Evolutionary conservation across 495 filamentous ascomycete genomes (phyloP).

Genomic region (Aspergillus diversus): DNA sequence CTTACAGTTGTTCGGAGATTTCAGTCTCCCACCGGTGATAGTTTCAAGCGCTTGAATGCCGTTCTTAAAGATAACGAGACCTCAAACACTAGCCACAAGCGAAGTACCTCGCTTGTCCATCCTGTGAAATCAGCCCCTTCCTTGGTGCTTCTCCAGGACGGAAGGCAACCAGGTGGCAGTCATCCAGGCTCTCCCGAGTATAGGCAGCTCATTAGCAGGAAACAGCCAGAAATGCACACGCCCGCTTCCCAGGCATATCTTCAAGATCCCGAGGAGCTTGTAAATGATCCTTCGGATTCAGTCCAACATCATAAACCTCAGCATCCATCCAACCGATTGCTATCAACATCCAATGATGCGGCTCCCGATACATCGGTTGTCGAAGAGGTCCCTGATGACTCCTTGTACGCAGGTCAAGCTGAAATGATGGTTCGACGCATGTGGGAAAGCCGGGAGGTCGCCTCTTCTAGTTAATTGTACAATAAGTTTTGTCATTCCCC

Average conservation of each 20-base stretch:
- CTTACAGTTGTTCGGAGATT: constrained; percentile 49
- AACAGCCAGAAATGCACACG: constrained; percentile 28
- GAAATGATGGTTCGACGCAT: constrained; percentile 53
- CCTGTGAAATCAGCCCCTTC: constrained; percentile 47
- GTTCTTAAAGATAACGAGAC: constrained; percentile 32
- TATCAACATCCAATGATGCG: constrained; percentile 47
- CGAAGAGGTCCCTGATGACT: constrained; percentile 34
- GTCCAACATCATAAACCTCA: constrained; percentile 29
- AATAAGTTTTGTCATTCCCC: not conserved
- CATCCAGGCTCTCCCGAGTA: constrained; percentile 31
- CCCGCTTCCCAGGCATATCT: constrained; percentile 38
- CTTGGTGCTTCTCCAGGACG: constrained; percentile 35
- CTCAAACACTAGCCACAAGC: constrained; percentile 18
- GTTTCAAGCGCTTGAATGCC: constrained; percentile 42
- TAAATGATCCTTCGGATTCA: constrained; percentile 36
- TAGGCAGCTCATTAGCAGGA: constrained; percentile 27
- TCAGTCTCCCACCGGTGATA: constrained; percentile 47
- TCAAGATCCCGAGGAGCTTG: constrained; percentile 34
- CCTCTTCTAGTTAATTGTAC: constrained; percentile 37
- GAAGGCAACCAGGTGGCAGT: constrained; percentile 22
- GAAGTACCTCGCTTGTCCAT: constrained; percentile 34
- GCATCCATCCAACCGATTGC: constrained; percentile 44
- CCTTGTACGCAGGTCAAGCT: constrained; percentile 30
- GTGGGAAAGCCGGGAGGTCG: constrained; percentile 53
- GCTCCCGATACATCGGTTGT: constrained; percentile 22